Conservation (phyloP, 2,329 filamentous ascomycete species). For the Colletotrichum sp. region DNA sequence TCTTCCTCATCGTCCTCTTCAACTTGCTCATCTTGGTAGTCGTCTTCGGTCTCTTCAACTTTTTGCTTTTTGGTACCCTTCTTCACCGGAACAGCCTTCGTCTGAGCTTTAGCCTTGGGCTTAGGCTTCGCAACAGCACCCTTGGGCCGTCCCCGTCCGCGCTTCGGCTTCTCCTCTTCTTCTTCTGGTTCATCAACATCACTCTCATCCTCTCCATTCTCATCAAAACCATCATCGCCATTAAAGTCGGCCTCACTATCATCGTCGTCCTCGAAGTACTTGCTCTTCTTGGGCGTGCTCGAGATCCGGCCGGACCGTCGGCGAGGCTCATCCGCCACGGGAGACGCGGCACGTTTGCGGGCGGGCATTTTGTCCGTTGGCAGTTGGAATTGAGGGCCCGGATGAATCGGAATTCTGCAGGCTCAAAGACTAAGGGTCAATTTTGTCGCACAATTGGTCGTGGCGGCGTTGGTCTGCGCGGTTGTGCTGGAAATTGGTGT, state of each 20-base stretch:
- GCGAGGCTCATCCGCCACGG: conserved; percentile 35
- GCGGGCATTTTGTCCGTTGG: conserved; percentile 36
- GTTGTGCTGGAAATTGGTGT: background rate
- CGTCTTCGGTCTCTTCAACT: conserved; percentile 21
- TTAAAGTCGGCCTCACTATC: conserved; percentile 9
- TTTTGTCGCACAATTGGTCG: background rate
- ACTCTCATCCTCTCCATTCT: conserved; percentile 20
- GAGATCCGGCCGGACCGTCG: conserved; percentile 54
- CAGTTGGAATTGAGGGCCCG: background rate
- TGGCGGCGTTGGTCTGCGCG: background rate
- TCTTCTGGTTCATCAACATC: conserved; percentile 9
- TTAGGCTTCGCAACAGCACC: background rate
- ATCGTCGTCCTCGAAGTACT: conserved; percentile 52
- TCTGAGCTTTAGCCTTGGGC: background rate
- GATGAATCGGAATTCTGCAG: background rate
- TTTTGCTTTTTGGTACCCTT: conserved; percentile 27
- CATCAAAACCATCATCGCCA: background rate
- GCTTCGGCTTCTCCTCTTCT: conserved; percentile 24
- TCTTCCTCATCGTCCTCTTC: conserved; percentile 24
- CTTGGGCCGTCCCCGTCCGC: conserved; percentile 19
- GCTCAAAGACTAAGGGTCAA: background rate
- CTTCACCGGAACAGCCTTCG: conserved; percentile 27
- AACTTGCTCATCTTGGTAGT: conserved; percentile 20
- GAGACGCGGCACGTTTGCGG: conserved; percentile 39
- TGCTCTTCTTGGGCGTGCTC: conserved; percentile 52